These are phyloP conservation scores for Actinomortierella ambigua DNA, from an alignment of 371 early-diverging fungal species.

Conservation along the genomic window DNA sequence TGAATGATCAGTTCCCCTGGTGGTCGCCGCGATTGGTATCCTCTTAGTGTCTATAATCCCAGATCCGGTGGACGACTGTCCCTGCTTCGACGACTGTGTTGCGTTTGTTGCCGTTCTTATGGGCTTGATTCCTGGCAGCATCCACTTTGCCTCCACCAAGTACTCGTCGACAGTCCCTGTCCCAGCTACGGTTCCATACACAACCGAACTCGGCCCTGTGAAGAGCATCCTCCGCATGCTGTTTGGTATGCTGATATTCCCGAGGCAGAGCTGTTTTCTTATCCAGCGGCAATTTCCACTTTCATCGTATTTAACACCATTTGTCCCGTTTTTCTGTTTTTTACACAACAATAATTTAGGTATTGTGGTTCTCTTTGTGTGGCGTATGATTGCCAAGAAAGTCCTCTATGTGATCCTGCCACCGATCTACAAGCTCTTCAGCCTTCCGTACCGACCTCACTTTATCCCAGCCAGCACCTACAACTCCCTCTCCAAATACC, in stretches of 20 bases:
- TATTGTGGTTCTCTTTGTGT: constrained; percentile 63
- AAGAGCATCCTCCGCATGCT: constrained; percentile 50
- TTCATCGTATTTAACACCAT: too few relatives aligned
- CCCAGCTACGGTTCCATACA: constrained; percentile 49
- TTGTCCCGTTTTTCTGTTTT: not conserved
- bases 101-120: constrained; percentile 74
- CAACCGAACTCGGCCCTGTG: constrained; percentile 46
- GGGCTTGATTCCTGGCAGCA: constrained; percentile 68
- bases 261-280: too few relatives aligned
- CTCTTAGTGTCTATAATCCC: constrained; percentile 68
- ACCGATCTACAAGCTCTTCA: constrained; percentile 66
- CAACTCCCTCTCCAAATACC: constrained; percentile 60
- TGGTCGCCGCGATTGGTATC: constrained; percentile 26
- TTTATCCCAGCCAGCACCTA: constrained; percentile 56
- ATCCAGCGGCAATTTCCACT: too few relatives aligned
- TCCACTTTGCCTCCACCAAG: constrained; percentile 45
- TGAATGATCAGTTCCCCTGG: constrained; percentile 18
- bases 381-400: constrained; percentile 67
- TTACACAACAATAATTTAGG: constrained; percentile 23
- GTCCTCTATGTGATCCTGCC: constrained; percentile 61
- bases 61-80: constrained; percentile 78
- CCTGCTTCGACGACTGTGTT: constrained; percentile 82
- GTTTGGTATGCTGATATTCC: constrained; percentile 46
- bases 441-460: constrained; percentile 58
- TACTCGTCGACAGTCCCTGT: constrained; percentile 46